Percentiles rank a stretch among this genome's conserved stretches.
phyloP scores from a whole-genome alignment of 139 green algal species.

The Coccomyxa sp. region DNA sequence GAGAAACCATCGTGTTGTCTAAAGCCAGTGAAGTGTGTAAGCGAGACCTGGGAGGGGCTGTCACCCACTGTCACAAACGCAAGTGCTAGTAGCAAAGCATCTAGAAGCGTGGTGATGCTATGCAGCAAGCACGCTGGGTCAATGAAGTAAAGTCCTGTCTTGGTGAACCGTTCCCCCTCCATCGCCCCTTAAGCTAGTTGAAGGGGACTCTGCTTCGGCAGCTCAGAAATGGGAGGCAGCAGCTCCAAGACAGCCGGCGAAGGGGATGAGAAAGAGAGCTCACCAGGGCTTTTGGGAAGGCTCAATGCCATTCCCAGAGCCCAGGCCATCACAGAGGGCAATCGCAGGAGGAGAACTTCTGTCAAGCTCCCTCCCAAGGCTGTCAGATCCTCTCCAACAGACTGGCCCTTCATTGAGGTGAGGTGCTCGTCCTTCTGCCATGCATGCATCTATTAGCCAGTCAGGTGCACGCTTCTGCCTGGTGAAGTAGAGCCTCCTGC shows the following conservation, averaged over 20 bases:
- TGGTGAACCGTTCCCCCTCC: too few species aligned
- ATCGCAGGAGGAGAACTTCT: slow-evolving; percentile 26
- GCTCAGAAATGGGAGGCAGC: not conserved
- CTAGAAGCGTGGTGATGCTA: too few species aligned
- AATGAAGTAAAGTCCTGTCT: too few species aligned
- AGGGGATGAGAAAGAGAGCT: slow-evolving; percentile 1
- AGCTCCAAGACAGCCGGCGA: slow-evolving; percentile 23
- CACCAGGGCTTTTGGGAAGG: slow-evolving; percentile 20
- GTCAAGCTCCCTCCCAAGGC: slow-evolving; percentile 40
- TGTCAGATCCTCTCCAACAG: slow-evolving; percentile 40
- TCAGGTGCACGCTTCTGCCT: not conserved
- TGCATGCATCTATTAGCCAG: not conserved
- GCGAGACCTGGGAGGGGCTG: too few species aligned
- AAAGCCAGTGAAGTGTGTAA: too few species aligned
- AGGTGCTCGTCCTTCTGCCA: not conserved
- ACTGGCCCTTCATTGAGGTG: slow-evolving; percentile 71
- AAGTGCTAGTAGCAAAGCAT: too few species aligned
- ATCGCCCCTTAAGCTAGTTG: not conserved
- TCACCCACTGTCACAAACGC: too few species aligned
- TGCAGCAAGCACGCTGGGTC: too few species aligned
- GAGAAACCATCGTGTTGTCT: too few species aligned
- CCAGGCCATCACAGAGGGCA: slow-evolving; percentile 59
- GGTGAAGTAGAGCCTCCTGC: not conserved
- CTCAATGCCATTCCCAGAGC: slow-evolving; percentile 27
- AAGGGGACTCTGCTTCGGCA: not conserved